Base-by-base conservation (phyloP, 148 eudicot species). In the Cornus florida region DNA sequence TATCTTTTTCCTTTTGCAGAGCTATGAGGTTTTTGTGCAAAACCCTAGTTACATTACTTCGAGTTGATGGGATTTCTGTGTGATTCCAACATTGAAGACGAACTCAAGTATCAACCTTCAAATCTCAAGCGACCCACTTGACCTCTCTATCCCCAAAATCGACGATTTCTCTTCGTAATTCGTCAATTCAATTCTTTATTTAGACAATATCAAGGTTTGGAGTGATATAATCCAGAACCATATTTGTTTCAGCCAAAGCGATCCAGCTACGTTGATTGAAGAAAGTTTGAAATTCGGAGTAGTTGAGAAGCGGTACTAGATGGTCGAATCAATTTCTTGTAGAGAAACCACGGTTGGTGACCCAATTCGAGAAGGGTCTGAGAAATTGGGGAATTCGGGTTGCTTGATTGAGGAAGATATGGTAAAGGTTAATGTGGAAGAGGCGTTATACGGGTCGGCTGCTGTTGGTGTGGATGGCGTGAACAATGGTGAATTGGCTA, bases 11-110 rank as follows among this genome's bases (percentile, higher is more conserved):
- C 5, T 38, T 6, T 38, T 20, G 13, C 31, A 72, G 20, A 81
- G 56, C 65, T 59, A 82, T 82, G 28, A 82, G 50, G 28, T 28
- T 28, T 28, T 0, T 28, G 28, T 78, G 43, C 43, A 75, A 69
- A 78, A 78, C 84, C 89, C 84, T 82, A 70, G 82, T 73, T 78
- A 72, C 70, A 20, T 70, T 71, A 41, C 22, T 74, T 64, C 83
- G 88, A 86, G 81, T 90, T 90, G 97, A 91, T 92, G 77, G 90
- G 93, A 67, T 87, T 90, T 82, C 38, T 84, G 66, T 70, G 75
- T 62, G 86, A 84, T 31, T 69, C 79, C 70, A 67, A 78, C 56
- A 71, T 12, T 80, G 83, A 87, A 77, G 88, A 88, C 69, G 77
- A 77, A 17, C 65, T 60, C 75, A 77, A 65, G 69, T 73, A 77